Evolutionary conservation across 192 early-diverging fungal genomes (phyloP).

Genomic region (Backusella psychrophila): DNA sequence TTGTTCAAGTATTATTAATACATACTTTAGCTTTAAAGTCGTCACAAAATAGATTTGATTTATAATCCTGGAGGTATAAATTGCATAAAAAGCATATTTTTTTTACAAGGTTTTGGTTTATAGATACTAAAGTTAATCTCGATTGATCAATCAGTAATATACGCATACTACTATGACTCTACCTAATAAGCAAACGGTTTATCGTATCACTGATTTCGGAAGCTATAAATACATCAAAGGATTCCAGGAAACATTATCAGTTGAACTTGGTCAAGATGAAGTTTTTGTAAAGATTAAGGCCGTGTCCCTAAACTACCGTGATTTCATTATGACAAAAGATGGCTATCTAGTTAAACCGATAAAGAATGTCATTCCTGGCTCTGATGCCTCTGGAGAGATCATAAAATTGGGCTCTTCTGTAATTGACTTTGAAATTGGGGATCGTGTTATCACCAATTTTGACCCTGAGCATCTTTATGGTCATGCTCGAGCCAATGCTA

Average conservation of each 20-base stretch:
- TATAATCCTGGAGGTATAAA: no score
- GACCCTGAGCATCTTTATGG: constrained; percentile 10
- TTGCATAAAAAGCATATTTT: no score
- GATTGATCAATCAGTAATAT: no score
- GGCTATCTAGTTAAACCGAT: not conserved
- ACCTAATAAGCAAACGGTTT: not conserved
- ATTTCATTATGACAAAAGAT: not conserved
- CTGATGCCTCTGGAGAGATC: constrained; percentile 12
- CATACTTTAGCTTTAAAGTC: no score
- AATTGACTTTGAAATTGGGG: constrained; percentile 2
- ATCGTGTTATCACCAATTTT: constrained; percentile 6
- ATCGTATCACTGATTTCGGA: not conserved
- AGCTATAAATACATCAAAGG: not conserved
- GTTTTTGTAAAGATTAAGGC: constrained; percentile 8
- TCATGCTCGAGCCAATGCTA: not conserved
- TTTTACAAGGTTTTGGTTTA: no score
- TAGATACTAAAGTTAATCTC: no score
- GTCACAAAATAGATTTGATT: no score
- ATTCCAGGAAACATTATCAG: not conserved
- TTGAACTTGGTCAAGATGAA: not conserved
- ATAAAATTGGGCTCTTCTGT: constrained; percentile 14
- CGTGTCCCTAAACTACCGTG: constrained; percentile 1
- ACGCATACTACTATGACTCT: not conserved
- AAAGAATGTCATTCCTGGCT: constrained; percentile 12
- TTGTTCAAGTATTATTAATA: no score